Evolutionary conservation across 352 stramenopile species (phyloP), one percentile per base, ranked within the genome.

Genomic region (Pythium phragmitis): DNA sequence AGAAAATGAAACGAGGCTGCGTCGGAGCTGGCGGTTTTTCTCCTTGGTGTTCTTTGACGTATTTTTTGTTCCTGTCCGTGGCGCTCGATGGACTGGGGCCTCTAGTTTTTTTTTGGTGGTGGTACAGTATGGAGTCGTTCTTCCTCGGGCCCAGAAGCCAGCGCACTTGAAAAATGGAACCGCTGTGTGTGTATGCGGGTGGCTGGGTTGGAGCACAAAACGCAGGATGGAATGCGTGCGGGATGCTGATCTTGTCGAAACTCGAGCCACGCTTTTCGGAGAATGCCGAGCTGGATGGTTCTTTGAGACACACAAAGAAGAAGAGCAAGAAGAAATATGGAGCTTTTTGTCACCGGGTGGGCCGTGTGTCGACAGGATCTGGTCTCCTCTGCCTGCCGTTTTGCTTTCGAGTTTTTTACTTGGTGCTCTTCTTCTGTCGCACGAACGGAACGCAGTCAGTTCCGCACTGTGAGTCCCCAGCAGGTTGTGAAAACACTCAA

Each of bases 251-350:
- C 26, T 30, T 51, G 45, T 51, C 21, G 21, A 51, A 51, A 51
- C 45, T 51, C 45, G 45, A 30, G 26, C 26, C 26, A 30, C 26
- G 26, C 26, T 30, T 30, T 30, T 30, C 26, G 26, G 26, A 30
- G 26, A 30, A 30, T 30, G 26, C 26, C 21, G 21, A 21, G 21
- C 21, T 21, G 26, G 26, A 30, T 30, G 45, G 14, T 51, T 51
- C 21, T 7, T 51, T 28, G 45, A 51, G 17, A 51, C 17, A 21
- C 45, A 30, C 45, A 19, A 34, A 45, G 43, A 59, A 48, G 33
- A 61, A 16, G 53, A 53, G 42, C 17, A 33, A 65, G 26, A 30
- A 14, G 48, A 65, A 65, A 65, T 30, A 65, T 59, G 37, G 58
- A 65, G 58, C 49, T 36, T 43, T 30, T 30, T 30, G 26, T 30